Percentiles rank a stretch among this genome's conserved stretches.
Evolutionary conservation across 2,329 filamentous ascomycete species (phyloP).

Genomic region (Rhynchosporium secalis): DNA sequence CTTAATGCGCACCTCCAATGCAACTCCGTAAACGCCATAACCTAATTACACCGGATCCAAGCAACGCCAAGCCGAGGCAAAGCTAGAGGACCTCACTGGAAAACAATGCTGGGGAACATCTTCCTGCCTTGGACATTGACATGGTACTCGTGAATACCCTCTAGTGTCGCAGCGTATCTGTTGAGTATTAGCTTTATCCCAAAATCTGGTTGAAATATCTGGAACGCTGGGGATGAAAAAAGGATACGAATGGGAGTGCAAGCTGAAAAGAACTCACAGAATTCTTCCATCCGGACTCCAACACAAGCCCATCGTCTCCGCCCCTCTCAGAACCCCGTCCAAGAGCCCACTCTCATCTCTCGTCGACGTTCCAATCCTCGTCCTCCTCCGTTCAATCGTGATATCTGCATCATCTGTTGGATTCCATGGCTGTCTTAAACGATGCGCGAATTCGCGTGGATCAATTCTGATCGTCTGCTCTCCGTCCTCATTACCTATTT

Average conservation of each 20-base stretch:
- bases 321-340: slow-evolving; percentile 45
- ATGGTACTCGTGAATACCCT: slow-evolving; percentile 74
- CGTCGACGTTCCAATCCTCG: slow-evolving; percentile 22
- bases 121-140: slow-evolving; percentile 65
- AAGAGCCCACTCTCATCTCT: slow-evolving; percentile 36
- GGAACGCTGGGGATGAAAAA: neutral
- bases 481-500: slow-evolving; percentile 33
- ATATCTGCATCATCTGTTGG: slow-evolving; percentile 21
- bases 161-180: slow-evolving; percentile 65
- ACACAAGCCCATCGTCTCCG: slow-evolving; percentile 59
- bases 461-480: slow-evolving; percentile 22
- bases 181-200: neutral
- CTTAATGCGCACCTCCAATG: too few relatives aligned
- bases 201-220: neutral
- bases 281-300: slow-evolving; percentile 63
- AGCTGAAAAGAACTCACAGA: slow-evolving; percentile 49
- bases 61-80: neutral
- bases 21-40: too few relatives aligned
- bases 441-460: slow-evolving; percentile 37
- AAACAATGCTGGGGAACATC: slow-evolving; percentile 54
- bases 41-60: too few relatives aligned
- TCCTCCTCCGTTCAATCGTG: neutral
- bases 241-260: neutral
- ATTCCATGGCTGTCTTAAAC: slow-evolving; percentile 36
- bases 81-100: slow-evolving; percentile 46